Conservation (phyloP, 495 filamentous ascomycete species). For the Apodospora peruviana region DNA sequence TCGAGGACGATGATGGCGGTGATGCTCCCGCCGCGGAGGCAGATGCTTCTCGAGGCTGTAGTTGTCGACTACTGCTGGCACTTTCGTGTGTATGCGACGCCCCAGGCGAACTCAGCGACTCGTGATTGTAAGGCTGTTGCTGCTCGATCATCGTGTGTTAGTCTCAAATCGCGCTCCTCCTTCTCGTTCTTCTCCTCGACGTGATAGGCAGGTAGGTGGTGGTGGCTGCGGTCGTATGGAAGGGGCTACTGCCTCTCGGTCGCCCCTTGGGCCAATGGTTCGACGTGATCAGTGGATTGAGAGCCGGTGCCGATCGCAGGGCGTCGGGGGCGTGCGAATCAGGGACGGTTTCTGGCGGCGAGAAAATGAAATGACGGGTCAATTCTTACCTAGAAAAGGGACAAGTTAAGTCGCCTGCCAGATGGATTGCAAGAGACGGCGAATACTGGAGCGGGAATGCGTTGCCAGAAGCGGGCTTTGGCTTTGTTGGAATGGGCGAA, state of each 20-base stretch:
- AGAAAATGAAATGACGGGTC: neutral
- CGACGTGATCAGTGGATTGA: neutral
- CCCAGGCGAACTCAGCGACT: slow-evolving; percentile 11
- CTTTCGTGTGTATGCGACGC: slow-evolving; percentile 9
- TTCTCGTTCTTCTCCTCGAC: too few relatives aligned
- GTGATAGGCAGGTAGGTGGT: neutral
- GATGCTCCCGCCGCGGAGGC: slow-evolving; percentile 12
- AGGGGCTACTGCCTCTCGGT: neutral
- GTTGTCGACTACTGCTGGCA: slow-evolving; percentile 9
- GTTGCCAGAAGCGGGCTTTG: neutral
- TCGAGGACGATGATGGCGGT: slow-evolving; percentile 15
- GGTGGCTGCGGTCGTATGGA: neutral
- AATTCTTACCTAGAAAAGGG: neutral
- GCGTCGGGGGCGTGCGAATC: neutral
- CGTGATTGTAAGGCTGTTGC: neutral
- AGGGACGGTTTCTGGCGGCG: neutral
- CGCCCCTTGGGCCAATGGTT: neutral
- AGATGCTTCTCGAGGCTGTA: slow-evolving; percentile 15
- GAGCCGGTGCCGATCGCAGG: neutral
- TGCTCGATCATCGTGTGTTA: slow-evolving; percentile 20
- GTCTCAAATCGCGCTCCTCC: slow-evolving; percentile 12
- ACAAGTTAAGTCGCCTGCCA: neutral
- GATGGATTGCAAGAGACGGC: neutral
- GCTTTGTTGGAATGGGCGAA: slow-evolving; percentile 16
- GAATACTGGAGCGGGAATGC: slow-evolving; percentile 5